These are phyloP conservation scores for Curvularia hawaiiensis DNA, from an alignment of 2,329 filamentous ascomycete genomes.

Conservation along the genomic window DNA sequence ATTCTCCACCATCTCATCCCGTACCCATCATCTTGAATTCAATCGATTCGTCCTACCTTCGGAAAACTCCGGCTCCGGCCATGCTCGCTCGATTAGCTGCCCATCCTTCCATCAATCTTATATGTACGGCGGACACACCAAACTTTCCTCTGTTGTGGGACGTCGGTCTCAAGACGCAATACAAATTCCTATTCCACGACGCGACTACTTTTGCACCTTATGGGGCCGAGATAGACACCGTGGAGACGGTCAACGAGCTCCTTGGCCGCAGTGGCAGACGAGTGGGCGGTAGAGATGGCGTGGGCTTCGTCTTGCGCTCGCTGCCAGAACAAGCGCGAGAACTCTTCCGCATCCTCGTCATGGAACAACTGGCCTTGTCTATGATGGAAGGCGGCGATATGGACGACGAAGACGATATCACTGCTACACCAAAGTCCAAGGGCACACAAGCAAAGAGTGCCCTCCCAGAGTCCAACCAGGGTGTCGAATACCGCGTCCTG, in stretches of 20 bases:
- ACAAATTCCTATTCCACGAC: constrained; percentile 91
- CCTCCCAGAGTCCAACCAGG: constrained; percentile 53
- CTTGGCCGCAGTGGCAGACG: constrained; percentile 80
- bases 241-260: constrained; percentile 88
- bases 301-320: constrained; percentile 87
- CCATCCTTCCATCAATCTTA: constrained; percentile 71
- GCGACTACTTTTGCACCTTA: constrained; percentile 86
- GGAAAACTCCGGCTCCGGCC: constrained; percentile 71
- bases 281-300: constrained; percentile 87
- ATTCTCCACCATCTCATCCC: constrained; percentile 40
- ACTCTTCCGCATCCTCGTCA: constrained; percentile 82
- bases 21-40: constrained; percentile 82
- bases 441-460: constrained; percentile 30
- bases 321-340: constrained; percentile 90
- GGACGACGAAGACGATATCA: constrained; percentile 28
- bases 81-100: constrained; percentile 77
- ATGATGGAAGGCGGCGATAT: constrained; percentile 51
- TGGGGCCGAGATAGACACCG: constrained; percentile 75
- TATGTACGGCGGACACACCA: constrained; percentile 85
- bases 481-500: constrained; percentile 86
- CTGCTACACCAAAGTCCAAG: constrained; percentile 29
- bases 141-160: constrained; percentile 92
- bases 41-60: constrained; percentile 78
- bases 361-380: constrained; percentile 77
- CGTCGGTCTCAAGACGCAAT: constrained; percentile 77